A percentile compares a stretch with the other conserved stretches of the same genome.
Conservation (phyloP, 108 stramenopile species). For the Fragilaria crotonensis region DNA sequence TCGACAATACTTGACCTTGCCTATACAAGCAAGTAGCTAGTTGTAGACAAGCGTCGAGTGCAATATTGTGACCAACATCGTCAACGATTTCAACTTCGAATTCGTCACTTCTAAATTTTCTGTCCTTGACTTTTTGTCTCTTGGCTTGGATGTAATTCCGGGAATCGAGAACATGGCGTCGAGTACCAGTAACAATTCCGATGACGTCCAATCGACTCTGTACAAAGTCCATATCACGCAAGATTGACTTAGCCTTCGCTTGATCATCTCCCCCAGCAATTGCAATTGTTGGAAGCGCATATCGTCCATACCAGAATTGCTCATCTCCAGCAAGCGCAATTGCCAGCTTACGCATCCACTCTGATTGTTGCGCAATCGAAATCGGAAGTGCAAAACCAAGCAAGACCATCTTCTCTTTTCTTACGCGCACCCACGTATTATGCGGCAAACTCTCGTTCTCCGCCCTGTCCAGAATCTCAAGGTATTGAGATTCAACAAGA, state of each 20-base stretch:
- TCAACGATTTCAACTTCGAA: conserved; percentile 9
- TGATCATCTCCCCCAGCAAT: conserved; percentile 2
- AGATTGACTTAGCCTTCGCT: neutral
- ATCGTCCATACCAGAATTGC: conserved; percentile 2
- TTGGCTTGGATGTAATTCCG: neutral
- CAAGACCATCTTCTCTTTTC: neutral
- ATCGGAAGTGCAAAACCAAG: conserved; percentile 1
- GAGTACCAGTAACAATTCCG: conserved; percentile 6
- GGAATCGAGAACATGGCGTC: conserved; percentile 5
- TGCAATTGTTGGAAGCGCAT: conserved; percentile 2
- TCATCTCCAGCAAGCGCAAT: neutral
- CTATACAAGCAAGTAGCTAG: conserved; percentile 5
- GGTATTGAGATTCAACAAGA: neutral
- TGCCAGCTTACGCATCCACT: conserved; percentile 2
- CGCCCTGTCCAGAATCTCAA: neutral
- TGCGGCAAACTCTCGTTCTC: neutral
- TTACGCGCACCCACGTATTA: conserved; percentile 2
- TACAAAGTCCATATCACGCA: neutral
- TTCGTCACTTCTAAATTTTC: neutral
- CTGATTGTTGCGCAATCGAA: neutral
- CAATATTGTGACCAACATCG: conserved; percentile 10
- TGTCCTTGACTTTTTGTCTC: neutral
- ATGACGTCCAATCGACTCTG: conserved; percentile 6
- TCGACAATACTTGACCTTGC: neutral
- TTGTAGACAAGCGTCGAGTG: conserved; percentile 1